Base-by-base conservation (phyloP, 2,329 filamentous ascomycete species). In the Aphanocladium album region DNA sequence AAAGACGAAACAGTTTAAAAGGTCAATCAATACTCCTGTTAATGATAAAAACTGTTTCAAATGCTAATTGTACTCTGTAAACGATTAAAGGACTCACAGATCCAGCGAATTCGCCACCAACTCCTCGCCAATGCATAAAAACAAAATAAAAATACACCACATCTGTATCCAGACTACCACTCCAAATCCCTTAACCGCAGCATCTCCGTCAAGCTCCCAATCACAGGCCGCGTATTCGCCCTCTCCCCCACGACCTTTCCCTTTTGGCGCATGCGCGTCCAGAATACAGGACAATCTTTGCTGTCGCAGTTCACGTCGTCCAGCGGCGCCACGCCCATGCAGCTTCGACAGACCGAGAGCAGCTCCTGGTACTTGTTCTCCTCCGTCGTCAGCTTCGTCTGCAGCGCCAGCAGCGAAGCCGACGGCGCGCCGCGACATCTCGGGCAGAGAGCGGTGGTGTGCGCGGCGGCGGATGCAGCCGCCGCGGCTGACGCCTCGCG, bases 231-330 rank as follows among this genome's bases (percentile, higher is more conserved):
- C 19, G 66, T 64, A 12, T 64, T 56, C 11, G 60, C 66, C 66
- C 70, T 76, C 68, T 80, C 77, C 2, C 71, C 71, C 39, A 72
- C 69, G 50, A 79, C 71, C 66, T 74, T 79, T 11, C 81, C 80
- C 23, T 73, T 73, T 70, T 90, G 86, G 72, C 86, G 89, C 57
- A 85, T 81, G 16, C 91, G 76, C 35, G 87, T 87, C 74, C 96
- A 98, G 67, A 96, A 98, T 0, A 96, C 91, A 0, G 93, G 89
- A 70, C 95, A 99, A 74, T 96, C 93, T 71, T 90, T 86, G 72
- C 90, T 96, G 70, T 96, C 91, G 70, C 95, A 99, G 45, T 75
- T 80, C n/a, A 97, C 87, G 37, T 89, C 85, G 41, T 97, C 93
- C 2, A 85, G 77, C 64, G 86, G 88, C 3, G 88, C 80, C 19